Evolutionary conservation across 768 basidiomycete species (phyloP).

Genomic region (Pleurotus tuoliensis): DNA sequence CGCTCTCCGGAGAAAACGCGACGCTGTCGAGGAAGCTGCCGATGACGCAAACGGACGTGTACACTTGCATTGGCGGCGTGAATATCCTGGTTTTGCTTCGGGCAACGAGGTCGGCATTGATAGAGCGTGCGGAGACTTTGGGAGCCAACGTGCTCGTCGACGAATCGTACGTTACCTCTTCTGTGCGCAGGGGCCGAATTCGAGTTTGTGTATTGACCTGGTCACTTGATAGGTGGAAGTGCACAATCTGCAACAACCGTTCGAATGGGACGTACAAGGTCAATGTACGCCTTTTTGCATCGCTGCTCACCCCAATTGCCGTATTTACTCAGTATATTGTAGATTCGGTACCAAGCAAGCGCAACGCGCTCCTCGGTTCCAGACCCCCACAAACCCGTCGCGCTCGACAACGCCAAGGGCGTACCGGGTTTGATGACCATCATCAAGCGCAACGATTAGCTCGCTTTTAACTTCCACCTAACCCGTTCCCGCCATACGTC

Average conservation of each 20-base stretch:
- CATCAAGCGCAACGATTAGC: conserved; percentile 36
- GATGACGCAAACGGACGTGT: conserved; percentile 35
- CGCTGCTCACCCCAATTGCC: background rate
- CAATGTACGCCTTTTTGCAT: conserved; percentile 37
- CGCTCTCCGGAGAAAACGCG: conserved; percentile 22
- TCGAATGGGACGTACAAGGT: conserved; percentile 55
- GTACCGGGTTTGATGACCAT: conserved; percentile 79
- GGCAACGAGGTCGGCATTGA: conserved; percentile 45
- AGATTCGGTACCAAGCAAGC: conserved; percentile 63
- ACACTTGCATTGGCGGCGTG: conserved; percentile 59
- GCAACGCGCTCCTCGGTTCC: conserved; percentile 47
- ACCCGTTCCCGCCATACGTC: too few relatives aligned
- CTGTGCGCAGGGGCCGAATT: background rate
- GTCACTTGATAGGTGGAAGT: conserved; percentile 50
- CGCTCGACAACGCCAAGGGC: conserved; percentile 53
- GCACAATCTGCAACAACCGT: conserved; percentile 49
- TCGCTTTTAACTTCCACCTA: background rate
- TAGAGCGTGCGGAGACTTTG: conserved; percentile 43
- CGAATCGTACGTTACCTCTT: conserved; percentile 52
- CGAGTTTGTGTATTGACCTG: background rate
- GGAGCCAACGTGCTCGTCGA: conserved; percentile 64
- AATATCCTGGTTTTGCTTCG: conserved; percentile 55
- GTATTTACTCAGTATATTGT: background rate
- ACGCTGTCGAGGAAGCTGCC: conserved; percentile 6
- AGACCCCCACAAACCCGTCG: conserved; percentile 62